Evolutionary conservation across 2,329 filamentous ascomycete genomes (phyloP).

Genomic region (Aspergillus vadensis): DNA sequence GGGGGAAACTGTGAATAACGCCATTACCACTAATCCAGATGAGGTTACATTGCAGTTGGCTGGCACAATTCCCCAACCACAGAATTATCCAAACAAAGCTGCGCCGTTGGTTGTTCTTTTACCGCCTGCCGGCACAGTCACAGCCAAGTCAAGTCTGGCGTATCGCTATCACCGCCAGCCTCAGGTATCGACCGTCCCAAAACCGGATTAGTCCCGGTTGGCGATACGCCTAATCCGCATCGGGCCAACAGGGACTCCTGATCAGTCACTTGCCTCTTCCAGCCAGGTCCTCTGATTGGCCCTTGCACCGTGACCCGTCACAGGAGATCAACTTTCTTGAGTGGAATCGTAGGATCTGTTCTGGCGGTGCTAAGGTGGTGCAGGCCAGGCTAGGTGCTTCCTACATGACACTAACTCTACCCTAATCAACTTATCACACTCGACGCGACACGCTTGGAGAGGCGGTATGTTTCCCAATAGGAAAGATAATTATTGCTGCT

Average conservation of each 20-base stretch:
- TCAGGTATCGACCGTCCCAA: background rate
- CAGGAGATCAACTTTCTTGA: conserved; percentile 1
- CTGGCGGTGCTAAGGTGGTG: background rate
- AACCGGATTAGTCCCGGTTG: background rate
- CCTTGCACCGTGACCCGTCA: conserved; percentile 9
- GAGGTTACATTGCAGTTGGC: background rate
- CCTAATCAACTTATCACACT: conserved; percentile 4
- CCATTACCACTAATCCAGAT: background rate
- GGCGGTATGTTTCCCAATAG: conserved; percentile 1
- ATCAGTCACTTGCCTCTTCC: background rate
- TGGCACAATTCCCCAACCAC: background rate
- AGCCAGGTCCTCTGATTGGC: conserved; percentile 1
- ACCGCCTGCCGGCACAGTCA: background rate
- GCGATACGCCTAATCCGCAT: background rate
- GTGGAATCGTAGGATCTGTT: background rate
- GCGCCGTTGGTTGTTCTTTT: background rate
- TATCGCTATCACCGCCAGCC: background rate
- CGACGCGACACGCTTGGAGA: background rate
- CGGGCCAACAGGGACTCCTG: background rate
- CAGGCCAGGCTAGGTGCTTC: background rate
- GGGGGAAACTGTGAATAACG: too few relatives aligned
- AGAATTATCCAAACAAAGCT: background rate
- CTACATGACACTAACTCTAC: conserved; percentile 2
- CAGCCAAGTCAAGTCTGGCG: background rate
- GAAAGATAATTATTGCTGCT: conserved; percentile 2